A percentile compares a stretch with the other conserved stretches of the same genome.
Evolutionary conservation across 495 filamentous ascomycete species (phyloP).

Genomic region (Neurospora sp.): DNA sequence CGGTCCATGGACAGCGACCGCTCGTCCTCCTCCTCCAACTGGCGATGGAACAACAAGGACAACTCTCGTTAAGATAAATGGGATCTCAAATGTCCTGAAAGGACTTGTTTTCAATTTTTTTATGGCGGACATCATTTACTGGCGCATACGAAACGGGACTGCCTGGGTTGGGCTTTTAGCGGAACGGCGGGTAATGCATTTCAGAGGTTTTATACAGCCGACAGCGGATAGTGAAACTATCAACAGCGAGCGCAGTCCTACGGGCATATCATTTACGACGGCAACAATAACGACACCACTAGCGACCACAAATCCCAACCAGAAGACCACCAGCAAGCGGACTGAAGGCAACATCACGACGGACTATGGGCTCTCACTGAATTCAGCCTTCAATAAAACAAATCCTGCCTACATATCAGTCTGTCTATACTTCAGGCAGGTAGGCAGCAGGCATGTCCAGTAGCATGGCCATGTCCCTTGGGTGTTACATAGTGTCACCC

Average conservation of each 20-base stretch:
- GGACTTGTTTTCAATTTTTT: background rate
- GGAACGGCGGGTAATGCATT: background rate
- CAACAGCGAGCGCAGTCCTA: background rate
- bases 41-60: background rate
- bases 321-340: background rate
- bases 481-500: background rate
- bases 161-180: background rate
- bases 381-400: background rate
- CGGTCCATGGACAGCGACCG: constrained; percentile 35
- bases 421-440: background rate
- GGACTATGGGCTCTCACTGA: background rate
- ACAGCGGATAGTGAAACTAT: background rate
- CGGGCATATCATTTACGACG: background rate
- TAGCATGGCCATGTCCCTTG: background rate
- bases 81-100: background rate
- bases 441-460: background rate
- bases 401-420: background rate
- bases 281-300: background rate
- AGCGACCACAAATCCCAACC: background rate
- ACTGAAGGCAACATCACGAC: background rate
- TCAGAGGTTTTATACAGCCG: background rate
- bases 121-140: background rate
- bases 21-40: constrained; percentile 13
- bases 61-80: background rate
- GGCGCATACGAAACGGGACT: background rate